Evolutionary conservation across 2,329 filamentous ascomycete species (phyloP), one percentile per base, ranked within the genome.

Genomic region (Davidsoniella australis): DNA sequence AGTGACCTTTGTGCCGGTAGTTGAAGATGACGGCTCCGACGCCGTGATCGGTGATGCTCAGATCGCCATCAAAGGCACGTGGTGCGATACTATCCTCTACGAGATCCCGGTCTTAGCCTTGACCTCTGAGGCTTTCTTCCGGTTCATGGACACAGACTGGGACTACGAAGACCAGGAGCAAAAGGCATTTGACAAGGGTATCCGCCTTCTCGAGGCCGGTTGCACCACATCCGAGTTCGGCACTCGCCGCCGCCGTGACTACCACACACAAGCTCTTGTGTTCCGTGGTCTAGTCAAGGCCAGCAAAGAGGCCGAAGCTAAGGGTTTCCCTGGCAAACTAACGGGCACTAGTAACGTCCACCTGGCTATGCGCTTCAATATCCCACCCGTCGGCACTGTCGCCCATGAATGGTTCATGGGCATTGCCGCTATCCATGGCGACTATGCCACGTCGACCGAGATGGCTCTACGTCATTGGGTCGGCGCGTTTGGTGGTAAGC

Each of bases 331-430:
- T 1, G 88, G 89, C 8, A 82, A 79, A 61, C 71, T 96, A 43
- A 76, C 81, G 0, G 91, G 91, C 9, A 94, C 89, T 0, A 96
- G 88, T 63, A 98, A 98, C 60, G 91, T 98, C 3, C 89, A 96
- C 62, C 78, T 98, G 56, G 91, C 91, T 9, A 94, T 94, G 86
- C 82, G 86, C 58, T 89, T 94, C 64, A 79, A 78, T 41, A 77
- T 95, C 42, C 68, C 78, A 3, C 87, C 91, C 0, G 76, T 96
- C 10, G 91, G 91, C 4, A 98, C 91, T 0, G 75, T 78, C 2
- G 91, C 91, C 0, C 91, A 98, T 60, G 91, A 98, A 66, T 98
- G 91, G 91, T 96, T 95, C 69, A 98, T 98, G 91, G 88, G 86
- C 40, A 89, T 94, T 54, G 91, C 91, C 1, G 88, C 91, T 38